phyloP scores from a whole-genome alignment of 176 grass and related monocot genomes.

The Eleusine coracana region DNA sequence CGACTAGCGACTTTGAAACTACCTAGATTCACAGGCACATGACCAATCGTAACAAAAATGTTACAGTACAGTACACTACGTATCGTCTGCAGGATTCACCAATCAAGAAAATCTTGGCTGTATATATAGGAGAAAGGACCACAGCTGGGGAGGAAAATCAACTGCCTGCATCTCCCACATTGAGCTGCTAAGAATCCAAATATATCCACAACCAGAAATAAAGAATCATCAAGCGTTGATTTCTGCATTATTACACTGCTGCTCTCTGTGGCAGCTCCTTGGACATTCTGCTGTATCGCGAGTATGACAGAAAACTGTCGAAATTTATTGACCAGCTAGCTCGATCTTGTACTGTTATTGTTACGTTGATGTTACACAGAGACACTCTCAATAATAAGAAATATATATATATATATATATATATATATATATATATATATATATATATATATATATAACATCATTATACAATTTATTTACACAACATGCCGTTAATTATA shows the following conservation, averaged over 20 bases:
- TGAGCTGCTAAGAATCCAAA: conserved; percentile 42
- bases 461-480: no score
- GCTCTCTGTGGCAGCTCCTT: conserved; percentile 93
- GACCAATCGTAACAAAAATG: conserved; percentile 19
- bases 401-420: no score
- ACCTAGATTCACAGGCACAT: conserved; percentile 32
- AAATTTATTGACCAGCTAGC: no score
- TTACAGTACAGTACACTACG: conserved; percentile 31
- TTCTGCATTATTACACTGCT: conserved; percentile 92
- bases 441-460: no score
- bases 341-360: no score
- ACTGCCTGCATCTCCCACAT: conserved; percentile 40
- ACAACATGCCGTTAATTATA: no score
- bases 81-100: conserved; percentile 15
- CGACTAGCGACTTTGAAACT: conserved; percentile 30
- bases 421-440: no score
- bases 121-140: conserved; percentile 37
- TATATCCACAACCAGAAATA: conserved; percentile 53
- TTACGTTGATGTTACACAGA: no score
- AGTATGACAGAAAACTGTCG: no score
- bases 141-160: conserved; percentile 49
- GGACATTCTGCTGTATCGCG: no score
- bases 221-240: conserved; percentile 75
- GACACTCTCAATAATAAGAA: no score
- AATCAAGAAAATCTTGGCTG: conserved; percentile 48